Evolutionary conservation across 768 basidiomycete genomes (phyloP).

Genomic region (Kwoniella newhampshirensis): DNA sequence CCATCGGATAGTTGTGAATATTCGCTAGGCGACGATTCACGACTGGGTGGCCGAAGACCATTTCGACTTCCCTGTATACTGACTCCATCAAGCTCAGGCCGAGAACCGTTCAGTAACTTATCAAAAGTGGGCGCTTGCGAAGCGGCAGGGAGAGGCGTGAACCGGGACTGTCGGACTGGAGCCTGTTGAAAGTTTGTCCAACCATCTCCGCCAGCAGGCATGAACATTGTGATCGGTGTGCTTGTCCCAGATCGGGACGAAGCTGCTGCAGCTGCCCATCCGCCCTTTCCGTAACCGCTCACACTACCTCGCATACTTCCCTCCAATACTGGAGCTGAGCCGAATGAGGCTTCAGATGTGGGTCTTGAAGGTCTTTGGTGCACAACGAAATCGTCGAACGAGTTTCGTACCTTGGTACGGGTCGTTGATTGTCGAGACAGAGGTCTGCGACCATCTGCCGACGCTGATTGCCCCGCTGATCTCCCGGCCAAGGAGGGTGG

Average conservation of each 20-base stretch:
- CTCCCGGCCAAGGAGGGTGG: constrained; percentile 3
- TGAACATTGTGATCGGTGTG: constrained; percentile 37
- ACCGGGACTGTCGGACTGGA: constrained; percentile 29
- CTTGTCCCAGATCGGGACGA: constrained; percentile 23
- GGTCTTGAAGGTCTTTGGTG: constrained; percentile 17
- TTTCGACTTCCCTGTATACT: constrained; percentile 14
- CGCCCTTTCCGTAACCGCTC: constrained; percentile 44
- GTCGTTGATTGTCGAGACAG: constrained; percentile 17
- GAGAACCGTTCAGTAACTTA: constrained; percentile 23
- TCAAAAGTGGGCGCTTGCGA: constrained; percentile 36
- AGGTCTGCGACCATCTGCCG: background rate
- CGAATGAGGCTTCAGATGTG: constrained; percentile 28
- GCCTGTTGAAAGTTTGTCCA: constrained; percentile 40
- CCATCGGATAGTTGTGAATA: constrained; percentile 39
- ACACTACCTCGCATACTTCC: constrained; percentile 28
- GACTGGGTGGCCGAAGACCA: constrained; percentile 14
- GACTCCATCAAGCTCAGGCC: constrained; percentile 1
- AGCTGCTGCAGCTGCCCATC: constrained; percentile 43
- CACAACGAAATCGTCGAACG: constrained; percentile 28
- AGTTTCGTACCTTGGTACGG: constrained; percentile 11
- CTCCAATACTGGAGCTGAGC: constrained; percentile 26
- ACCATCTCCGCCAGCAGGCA: constrained; percentile 35
- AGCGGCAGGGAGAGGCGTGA: constrained; percentile 40
- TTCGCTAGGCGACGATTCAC: constrained; percentile 25
- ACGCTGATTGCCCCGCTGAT: constrained; percentile 1